Evolutionary conservation across 345 rosid species (phyloP), one percentile per base, ranked within the genome.

Genomic region (Salix exigua): DNA sequence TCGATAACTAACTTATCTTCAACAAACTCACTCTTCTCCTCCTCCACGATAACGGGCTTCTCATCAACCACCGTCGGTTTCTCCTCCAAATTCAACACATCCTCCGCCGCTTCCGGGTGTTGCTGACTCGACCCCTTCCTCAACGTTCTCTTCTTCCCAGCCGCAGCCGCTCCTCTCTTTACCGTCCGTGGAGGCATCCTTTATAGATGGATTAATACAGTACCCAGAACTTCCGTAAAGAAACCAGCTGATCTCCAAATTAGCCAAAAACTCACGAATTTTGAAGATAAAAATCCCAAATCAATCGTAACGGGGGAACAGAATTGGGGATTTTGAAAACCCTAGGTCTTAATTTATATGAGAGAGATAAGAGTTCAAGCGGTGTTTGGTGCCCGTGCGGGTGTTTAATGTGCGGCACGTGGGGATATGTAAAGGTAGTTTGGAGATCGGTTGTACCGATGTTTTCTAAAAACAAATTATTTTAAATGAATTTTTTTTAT

Each of bases 181-280:
- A 85, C 88, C 33, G 77, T 73, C 71, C 91, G 83, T 11, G 98
- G 98, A 80, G 97, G 94, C 98, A 94, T 94, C 30, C 38, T 67
- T 58, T 26, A 5, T 26, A 16, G 53, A 28, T 8, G 8, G 35
- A 25, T 21, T 14, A 51, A 50, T 48, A 2, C 21, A 30, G 6
- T 17, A 30, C 17, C 21, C 64, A 26, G 6, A 25, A 18, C 30
- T 55, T 16, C 31, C 0, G 9, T 18, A 1, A 51, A 23, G 2
- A 14, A 50, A 51, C 78, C 38, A 33, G 64, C 7, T 35, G 53
- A 77, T 46, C 42, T 30, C 70, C 35, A 17, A 40, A 37, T 33
- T 4, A 7, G 19, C 26, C 37, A 64, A 12, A 67, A 62, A 21
- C 7, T 70, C 50, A 30, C 18, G 16, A 60, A 40, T 60, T n/a